Percentiles rank a stretch among this genome's conserved stretches.
phyloP scores from a whole-genome alignment of 2,329 filamentous ascomycete genomes.

The Parastagonospora nodorum region DNA sequence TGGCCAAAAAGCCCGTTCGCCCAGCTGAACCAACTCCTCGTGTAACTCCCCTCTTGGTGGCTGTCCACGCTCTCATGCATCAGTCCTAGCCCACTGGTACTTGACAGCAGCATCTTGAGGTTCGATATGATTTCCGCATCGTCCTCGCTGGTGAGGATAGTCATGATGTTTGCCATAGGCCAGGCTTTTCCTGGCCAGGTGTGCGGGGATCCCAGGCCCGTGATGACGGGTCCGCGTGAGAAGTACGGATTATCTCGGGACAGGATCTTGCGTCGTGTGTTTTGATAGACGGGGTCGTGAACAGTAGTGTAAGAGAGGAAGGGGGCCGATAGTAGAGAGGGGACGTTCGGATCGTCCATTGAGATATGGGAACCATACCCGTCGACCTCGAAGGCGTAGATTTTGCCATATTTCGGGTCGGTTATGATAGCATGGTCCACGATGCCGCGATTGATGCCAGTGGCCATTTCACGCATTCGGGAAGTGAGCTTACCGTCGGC shows the following conservation, averaged over 20 bases:
- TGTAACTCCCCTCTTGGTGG: constrained; percentile 44
- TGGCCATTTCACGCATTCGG: constrained; percentile 62
- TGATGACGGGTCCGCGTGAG: constrained; percentile 52
- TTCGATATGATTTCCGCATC: constrained; percentile 51
- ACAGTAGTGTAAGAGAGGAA: constrained; percentile 61
- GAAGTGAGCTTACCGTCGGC: constrained; percentile 55
- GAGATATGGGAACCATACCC: constrained; percentile 57
- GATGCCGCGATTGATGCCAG: constrained; percentile 51
- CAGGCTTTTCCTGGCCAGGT: constrained; percentile 52
- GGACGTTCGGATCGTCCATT: constrained; percentile 76
- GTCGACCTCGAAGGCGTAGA: constrained; percentile 57
- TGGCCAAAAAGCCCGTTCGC: constrained; percentile 58
- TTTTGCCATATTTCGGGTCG: constrained; percentile 38
- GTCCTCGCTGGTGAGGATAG: constrained; percentile 54
- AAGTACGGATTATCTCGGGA: constrained; percentile 54
- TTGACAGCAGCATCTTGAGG: constrained; percentile 51
- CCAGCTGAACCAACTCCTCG: constrained; percentile 55
- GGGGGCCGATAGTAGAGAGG: constrained; percentile 67
- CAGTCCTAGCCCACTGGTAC: constrained; percentile 54
- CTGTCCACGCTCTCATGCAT: constrained; percentile 58
- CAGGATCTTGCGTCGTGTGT: constrained; percentile 52
- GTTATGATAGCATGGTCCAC: constrained; percentile 47
- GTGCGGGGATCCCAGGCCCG: constrained; percentile 54
- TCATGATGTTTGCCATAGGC: constrained; percentile 58
- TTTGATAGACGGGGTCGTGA: constrained; percentile 49